Conservation (phyloP, 257 asterid species). For the Solanum corneliomulleri region DNA sequence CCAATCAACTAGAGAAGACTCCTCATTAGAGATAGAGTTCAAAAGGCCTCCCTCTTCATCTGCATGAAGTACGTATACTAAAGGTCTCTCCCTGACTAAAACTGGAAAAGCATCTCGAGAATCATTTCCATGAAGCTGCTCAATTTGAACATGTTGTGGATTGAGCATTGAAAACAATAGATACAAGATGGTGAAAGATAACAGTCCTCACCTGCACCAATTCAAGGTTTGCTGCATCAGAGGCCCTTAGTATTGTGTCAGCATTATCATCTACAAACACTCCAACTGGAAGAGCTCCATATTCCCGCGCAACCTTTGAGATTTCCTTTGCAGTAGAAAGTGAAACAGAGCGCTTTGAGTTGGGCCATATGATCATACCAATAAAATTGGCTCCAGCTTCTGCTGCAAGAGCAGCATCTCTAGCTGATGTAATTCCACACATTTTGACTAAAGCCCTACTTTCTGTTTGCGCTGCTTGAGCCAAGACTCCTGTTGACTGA, state of each 20-base stretch:
- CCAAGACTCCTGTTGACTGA: slow-evolving; percentile 18
- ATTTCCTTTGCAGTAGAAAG: slow-evolving; percentile 76
- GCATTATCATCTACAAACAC: slow-evolving; percentile 89
- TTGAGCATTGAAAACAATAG: slow-evolving; percentile 1
- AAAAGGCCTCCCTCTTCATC: slow-evolving; percentile 59
- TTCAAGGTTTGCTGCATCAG: slow-evolving; percentile 67
- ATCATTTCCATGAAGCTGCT: slow-evolving; percentile 86
- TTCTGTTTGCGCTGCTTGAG: slow-evolving; percentile 14
- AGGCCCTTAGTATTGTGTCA: slow-evolving; percentile 54
- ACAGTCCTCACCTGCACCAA: slow-evolving; percentile 62
- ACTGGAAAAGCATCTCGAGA: slow-evolving; percentile 63
- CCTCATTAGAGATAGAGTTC: slow-evolving; percentile 61
- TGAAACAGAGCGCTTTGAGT: slow-evolving; percentile 76
- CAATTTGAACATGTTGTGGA: neutral
- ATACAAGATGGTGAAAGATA: neutral
- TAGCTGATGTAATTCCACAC: slow-evolving; percentile 86
- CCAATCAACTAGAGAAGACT: slow-evolving; percentile 78
- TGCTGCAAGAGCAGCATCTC: slow-evolving; percentile 86
- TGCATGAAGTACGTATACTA: slow-evolving; percentile 82
- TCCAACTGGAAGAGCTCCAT: slow-evolving; percentile 87
- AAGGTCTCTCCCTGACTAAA: slow-evolving; percentile 34
- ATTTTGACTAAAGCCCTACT: slow-evolving; percentile 63
- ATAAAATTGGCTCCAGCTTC: slow-evolving; percentile 88
- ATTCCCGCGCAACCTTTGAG: slow-evolving; percentile 51
- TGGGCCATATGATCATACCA: slow-evolving; percentile 95